Conservation (phyloP, 2,329 filamentous ascomycete species). For the Diaporthe destruens region DNA sequence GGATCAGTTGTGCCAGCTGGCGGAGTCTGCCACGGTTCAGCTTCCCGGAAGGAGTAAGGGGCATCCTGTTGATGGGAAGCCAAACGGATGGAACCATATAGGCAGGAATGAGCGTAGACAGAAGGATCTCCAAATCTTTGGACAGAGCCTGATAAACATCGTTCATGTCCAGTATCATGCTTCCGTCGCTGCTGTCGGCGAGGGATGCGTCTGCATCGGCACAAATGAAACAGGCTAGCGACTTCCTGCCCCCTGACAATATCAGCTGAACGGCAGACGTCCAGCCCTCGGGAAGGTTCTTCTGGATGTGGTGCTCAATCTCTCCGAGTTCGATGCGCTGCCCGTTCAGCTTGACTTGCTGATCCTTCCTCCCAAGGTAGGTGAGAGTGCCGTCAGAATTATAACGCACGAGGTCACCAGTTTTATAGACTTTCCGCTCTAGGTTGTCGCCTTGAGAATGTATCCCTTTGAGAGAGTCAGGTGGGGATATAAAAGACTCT, state of each 20-base stretch:
- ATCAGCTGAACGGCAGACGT: conserved; percentile 47
- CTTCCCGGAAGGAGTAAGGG: conserved; percentile 46
- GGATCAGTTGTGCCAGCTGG: background rate
- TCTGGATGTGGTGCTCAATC: conserved; percentile 39
- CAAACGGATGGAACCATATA: conserved; percentile 44
- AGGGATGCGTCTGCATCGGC: conserved; percentile 35
- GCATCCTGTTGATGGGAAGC: conserved; percentile 45
- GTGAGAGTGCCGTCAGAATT: conserved; percentile 52
- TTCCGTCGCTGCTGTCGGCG: conserved; percentile 17
- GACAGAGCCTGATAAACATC: background rate
- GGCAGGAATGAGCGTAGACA: conserved; percentile 1
- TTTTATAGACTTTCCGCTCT: conserved; percentile 49
- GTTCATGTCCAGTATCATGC: background rate
- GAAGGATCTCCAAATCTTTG: background rate
- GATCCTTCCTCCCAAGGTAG: conserved; percentile 64
- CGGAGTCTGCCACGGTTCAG: conserved; percentile 33
- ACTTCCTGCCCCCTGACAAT: background rate
- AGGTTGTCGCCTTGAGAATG: background rate
- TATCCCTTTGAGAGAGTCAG: background rate
- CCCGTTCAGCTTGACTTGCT: conserved; percentile 68
- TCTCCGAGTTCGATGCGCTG: conserved; percentile 61
- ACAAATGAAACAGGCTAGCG: conserved; percentile 44
- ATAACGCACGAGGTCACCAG: conserved; percentile 56
- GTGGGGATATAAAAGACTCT: conserved; percentile 43
- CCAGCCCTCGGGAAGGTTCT: conserved; percentile 43